These are phyloP conservation scores for Begonia peltatifolia DNA, from an alignment of 306 rosid species.

Conservation along the genomic window DNA sequence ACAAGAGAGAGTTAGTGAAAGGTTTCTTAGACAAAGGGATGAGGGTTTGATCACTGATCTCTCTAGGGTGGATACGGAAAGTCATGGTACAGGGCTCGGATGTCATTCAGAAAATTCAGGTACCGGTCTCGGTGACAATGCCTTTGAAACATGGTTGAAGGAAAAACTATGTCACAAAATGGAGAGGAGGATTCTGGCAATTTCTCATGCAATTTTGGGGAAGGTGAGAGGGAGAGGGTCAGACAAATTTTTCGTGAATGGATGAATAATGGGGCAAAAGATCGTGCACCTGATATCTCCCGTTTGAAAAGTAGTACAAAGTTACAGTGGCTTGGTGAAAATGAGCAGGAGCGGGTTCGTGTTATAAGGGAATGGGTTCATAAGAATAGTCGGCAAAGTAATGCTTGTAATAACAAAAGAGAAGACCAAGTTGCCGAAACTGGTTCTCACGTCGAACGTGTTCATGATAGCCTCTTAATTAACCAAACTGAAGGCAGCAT, in stretches of 20 bases:
- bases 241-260: constrained; percentile 83
- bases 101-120: constrained; percentile 30
- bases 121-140: constrained; percentile 45
- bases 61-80: constrained; percentile 23
- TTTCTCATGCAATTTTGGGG: constrained; percentile 53
- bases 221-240: constrained; percentile 83
- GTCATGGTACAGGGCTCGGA: constrained; percentile 21
- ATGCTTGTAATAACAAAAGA: constrained; percentile 35
- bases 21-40: constrained; percentile 34
- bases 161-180: constrained; percentile 45
- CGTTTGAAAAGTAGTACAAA: constrained; percentile 34
- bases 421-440: constrained; percentile 51
- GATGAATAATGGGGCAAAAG: constrained; percentile 62
- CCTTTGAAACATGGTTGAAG: constrained; percentile 53
- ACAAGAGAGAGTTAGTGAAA: constrained; percentile 50
- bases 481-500: constrained; percentile 51
- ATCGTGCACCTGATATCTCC: constrained; percentile 29
- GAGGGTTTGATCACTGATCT: constrained; percentile 25
- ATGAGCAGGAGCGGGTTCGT: constrained; percentile 85
- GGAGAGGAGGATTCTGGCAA: constrained; percentile 49
- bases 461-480: constrained; percentile 45
- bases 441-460: constrained; percentile 39
- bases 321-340: constrained; percentile 68
- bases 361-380: constrained; percentile 76
- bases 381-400: constrained; percentile 57